Evolutionary conservation across 1,284 basidiomycete species (phyloP), one percentile per base, ranked within the genome.

Genomic region (Marasmius fiardii): DNA sequence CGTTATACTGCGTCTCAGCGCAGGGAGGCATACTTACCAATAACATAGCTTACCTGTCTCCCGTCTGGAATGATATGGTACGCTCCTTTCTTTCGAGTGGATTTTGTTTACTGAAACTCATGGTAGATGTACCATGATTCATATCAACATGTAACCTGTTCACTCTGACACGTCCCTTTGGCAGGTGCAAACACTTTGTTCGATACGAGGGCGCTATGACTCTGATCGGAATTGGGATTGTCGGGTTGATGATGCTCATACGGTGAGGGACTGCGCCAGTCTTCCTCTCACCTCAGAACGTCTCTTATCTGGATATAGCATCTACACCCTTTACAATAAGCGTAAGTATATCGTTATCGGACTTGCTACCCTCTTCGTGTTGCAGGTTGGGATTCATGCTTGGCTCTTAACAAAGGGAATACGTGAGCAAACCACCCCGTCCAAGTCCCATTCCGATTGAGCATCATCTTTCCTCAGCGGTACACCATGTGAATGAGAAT

Each of bases 151-250:
- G 31, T 55, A 54, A 43, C 58, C 65, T 23, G 47, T 56, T 26
- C 8, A 20, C 21, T 31, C 26, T 43, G 18, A 31, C 4, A 31
- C 10, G 5, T 10, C 4, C 33, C 23, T 4, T 5, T 20, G 33
- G 23, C 28, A 75, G 74, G 43, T 77, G 75, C 53, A 23, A 57
- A 16, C 67, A 67, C 20, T 77, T 74, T 43, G 73, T 77, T 1
- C 67, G 70, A 1, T 80, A 74, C 53, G 78, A 79, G 57, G 78
- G 79, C 1, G 62, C 69, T 6, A 76, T 75, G 73, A 76, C 73
- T 3, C 64, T 74, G 28, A 68, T 74, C 2, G 78, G 77, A 1
- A 71, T 76, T 31, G 69, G 74, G 39, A 60, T 71, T 23, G 68
- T 72, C 0, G 75, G 68, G 1, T 51, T 77, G 20, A 78, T 80